Evolutionary conservation across 768 basidiomycete species (phyloP).

Genomic region (Dentipellis sp.): DNA sequence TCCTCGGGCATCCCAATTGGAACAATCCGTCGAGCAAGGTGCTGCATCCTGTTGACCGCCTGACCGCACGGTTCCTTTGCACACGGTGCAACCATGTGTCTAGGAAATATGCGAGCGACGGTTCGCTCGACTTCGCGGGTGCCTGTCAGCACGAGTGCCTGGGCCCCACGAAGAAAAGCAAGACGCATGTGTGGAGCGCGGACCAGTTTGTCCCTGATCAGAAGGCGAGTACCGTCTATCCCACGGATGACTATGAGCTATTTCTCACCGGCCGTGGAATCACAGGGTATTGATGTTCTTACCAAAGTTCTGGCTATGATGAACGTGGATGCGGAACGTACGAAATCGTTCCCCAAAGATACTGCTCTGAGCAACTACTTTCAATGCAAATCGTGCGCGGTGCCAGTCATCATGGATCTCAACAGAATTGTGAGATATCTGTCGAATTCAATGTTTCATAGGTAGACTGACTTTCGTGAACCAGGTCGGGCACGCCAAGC

Average conservation of each 20-base stretch:
- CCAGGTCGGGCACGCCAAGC: slow-evolving; percentile 7
- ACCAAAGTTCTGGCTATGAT: slow-evolving; percentile 1
- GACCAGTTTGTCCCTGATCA: slow-evolving; percentile 48
- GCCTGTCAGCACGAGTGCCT: slow-evolving; percentile 54
- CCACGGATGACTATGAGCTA: background rate
- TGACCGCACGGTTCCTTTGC: slow-evolving; percentile 54
- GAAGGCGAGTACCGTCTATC: slow-evolving; percentile 29
- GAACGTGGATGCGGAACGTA: background rate
- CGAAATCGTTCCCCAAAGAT: background rate
- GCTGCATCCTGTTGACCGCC: slow-evolving; percentile 47
- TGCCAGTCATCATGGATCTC: slow-evolving; percentile 9
- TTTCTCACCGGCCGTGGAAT: background rate
- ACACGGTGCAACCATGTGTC: slow-evolving; percentile 34
- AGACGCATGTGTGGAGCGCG: slow-evolving; percentile 34
- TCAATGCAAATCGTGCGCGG: slow-evolving; percentile 8
- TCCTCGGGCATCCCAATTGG: slow-evolving; percentile 47
- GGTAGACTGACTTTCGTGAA: too few relatives aligned
- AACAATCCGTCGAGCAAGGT: slow-evolving; percentile 33
- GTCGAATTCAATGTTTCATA: too few relatives aligned
- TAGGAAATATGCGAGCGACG: slow-evolving; percentile 26
- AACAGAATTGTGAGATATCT: slow-evolving; percentile 5
- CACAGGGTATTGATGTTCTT: slow-evolving; percentile 9
- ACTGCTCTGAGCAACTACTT: background rate
- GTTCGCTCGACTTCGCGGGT: slow-evolving; percentile 45
- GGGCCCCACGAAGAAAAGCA: slow-evolving; percentile 17